phyloP scores from a whole-genome alignment of 2,329 filamentous ascomycete species.

The Trichothecium roseum region DNA sequence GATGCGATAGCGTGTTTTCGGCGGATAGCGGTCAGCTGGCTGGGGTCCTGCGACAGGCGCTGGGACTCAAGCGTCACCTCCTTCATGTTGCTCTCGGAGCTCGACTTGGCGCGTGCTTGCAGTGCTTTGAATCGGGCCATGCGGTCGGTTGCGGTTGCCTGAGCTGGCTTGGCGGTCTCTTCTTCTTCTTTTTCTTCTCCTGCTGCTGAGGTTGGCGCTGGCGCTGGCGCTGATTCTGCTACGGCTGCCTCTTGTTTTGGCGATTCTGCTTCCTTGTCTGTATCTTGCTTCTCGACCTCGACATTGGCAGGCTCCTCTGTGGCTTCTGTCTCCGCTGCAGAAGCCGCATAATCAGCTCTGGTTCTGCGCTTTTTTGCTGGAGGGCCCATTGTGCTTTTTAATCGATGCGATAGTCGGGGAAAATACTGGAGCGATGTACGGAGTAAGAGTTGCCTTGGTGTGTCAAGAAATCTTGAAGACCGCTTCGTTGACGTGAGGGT shows the following conservation, averaged over 20 bases:
- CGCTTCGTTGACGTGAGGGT: not conserved
- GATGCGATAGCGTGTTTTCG: constrained; percentile 80
- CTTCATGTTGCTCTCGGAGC: constrained; percentile 65
- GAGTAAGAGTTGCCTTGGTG: too few species aligned
- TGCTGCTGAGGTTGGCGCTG: constrained; percentile 1
- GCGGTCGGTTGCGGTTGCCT: constrained; percentile 55
- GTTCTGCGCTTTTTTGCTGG: constrained; percentile 17
- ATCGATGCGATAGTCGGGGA: not conserved
- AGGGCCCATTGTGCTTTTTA: constrained; percentile 12
- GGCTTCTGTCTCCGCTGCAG: constrained; percentile 3
- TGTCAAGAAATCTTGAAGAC: not conserved
- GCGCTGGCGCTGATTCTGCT: not conserved
- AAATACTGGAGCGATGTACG: not conserved
- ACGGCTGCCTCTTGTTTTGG: not conserved
- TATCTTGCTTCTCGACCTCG: not conserved
- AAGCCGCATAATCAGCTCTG: constrained; percentile 3
- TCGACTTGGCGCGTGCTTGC: constrained; percentile 67
- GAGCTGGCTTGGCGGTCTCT: constrained; percentile 23
- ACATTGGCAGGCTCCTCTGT: not conserved
- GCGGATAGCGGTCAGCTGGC: constrained; percentile 65
- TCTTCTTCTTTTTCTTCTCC: constrained; percentile 10
- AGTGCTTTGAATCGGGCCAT: constrained; percentile 79
- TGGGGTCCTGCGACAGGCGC: constrained; percentile 66
- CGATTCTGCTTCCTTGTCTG: not conserved
- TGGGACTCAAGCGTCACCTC: constrained; percentile 78